These are phyloP conservation scores for Boletus edulis DNA, from an alignment of 768 basidiomycete genomes.

Conservation along the genomic window DNA sequence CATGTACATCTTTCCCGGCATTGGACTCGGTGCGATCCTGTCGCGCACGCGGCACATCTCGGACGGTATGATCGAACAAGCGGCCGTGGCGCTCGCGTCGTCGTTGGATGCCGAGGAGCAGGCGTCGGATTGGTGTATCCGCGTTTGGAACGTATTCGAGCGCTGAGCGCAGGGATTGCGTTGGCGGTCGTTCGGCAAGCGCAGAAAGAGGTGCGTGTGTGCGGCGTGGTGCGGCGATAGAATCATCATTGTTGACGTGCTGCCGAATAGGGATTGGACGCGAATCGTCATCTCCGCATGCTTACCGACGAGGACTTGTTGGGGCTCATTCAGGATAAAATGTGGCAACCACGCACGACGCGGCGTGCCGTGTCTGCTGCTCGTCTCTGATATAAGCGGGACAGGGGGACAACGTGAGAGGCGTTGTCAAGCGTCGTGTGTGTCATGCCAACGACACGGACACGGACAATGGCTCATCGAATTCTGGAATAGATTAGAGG, in stretches of 20 bases:
- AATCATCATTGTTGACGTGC: no score
- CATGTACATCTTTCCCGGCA: slow-evolving; percentile 66
- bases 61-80: slow-evolving; percentile 66
- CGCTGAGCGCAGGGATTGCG: slow-evolving; percentile 62
- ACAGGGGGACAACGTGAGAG: background rate
- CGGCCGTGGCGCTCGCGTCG: slow-evolving; percentile 57
- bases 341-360: slow-evolving; percentile 46
- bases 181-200: slow-evolving; percentile 61
- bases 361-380: background rate
- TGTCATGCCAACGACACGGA: no score
- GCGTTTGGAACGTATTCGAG: slow-evolving; percentile 61
- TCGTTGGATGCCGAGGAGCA: slow-evolving; percentile 57
- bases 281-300: slow-evolving; percentile 45
- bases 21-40: slow-evolving; percentile 64
- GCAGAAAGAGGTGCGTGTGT: slow-evolving; percentile 53
- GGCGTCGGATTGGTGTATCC: slow-evolving; percentile 61
- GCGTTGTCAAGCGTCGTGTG: background rate
- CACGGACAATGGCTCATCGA: no score
- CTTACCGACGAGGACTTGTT: slow-evolving; percentile 47
- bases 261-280: slow-evolving; percentile 33
- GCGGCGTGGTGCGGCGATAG: background rate
- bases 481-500: no score
- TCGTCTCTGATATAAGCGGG: slow-evolving; percentile 15
- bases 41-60: slow-evolving; percentile 58
- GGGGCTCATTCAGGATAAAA: slow-evolving; percentile 50